Conservation (phyloP, 805 yeast species). For the Yarrowia alimentaria region DNA sequence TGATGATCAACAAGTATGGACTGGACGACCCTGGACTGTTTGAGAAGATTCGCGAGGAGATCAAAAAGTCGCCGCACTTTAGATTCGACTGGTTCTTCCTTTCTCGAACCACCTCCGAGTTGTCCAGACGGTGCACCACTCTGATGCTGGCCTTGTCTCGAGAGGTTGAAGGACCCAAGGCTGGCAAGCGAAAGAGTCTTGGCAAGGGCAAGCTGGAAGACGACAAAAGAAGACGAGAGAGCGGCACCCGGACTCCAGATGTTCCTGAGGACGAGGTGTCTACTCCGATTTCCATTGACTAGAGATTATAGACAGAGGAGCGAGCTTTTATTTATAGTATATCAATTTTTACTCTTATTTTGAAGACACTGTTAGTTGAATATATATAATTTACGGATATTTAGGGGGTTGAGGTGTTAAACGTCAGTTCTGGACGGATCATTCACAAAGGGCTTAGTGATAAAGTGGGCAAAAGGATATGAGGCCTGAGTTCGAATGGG, state of each 20-base stretch:
- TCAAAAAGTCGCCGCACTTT: conserved; percentile 72
- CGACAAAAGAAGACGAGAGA: conserved; percentile 6
- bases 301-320: no score
- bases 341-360: no score
- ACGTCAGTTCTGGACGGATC: no score
- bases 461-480: conserved; percentile 12
- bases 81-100: conserved; percentile 85
- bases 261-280: background rate
- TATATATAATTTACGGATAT: no score
- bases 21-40: conserved; percentile 74
- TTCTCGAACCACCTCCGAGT: conserved; percentile 72
- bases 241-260: conserved; percentile 8
- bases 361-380: no score
- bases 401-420: no score
- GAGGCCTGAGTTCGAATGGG: background rate
- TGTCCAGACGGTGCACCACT: conserved; percentile 78
- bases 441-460: conserved; percentile 7
- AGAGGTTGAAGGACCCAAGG: conserved; percentile 52
- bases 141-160: conserved; percentile 69
- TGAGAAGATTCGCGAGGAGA: conserved; percentile 73
- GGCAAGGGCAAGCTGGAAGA: conserved; percentile 26
- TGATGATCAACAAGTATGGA: conserved; percentile 78
- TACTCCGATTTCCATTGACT: background rate
- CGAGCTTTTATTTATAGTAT: no score
- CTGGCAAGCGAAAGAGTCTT: conserved; percentile 36